phyloP scores from a whole-genome alignment of 192 early-diverging fungal species.

The Allomyces javanicus region DNA sequence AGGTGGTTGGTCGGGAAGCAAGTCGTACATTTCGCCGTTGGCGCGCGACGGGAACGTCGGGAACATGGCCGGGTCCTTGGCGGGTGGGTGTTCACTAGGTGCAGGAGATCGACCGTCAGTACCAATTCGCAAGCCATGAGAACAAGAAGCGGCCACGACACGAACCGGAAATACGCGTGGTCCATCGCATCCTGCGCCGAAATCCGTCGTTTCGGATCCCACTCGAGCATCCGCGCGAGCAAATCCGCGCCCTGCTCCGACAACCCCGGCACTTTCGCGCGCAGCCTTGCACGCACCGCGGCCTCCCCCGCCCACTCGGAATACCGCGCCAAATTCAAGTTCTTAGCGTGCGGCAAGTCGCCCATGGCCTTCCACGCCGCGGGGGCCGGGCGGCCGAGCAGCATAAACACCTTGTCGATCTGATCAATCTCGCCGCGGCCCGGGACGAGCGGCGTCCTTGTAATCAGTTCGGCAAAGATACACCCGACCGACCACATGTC shows the following conservation, averaged over 20 bases:
- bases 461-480: slow-evolving; percentile 86
- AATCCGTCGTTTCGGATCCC: slow-evolving; percentile 72
- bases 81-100: slow-evolving; percentile 52
- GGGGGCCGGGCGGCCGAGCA: slow-evolving; percentile 71
- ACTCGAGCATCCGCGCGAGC: slow-evolving; percentile 47
- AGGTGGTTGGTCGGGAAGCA: not conserved
- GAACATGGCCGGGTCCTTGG: slow-evolving; percentile 84
- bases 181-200: slow-evolving; percentile 72
- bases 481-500: slow-evolving; percentile 91
- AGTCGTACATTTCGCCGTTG: slow-evolving; percentile 26
- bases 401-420: slow-evolving; percentile 53
- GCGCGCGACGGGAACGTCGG: slow-evolving; percentile 78
- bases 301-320: slow-evolving; percentile 7
- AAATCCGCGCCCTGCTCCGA: slow-evolving; percentile 66
- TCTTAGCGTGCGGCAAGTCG: slow-evolving; percentile 42
- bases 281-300: slow-evolving; percentile 10
- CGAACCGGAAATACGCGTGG: slow-evolving; percentile 71
- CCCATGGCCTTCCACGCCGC: slow-evolving; percentile 51
- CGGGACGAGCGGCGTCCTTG: slow-evolving; percentile 60
- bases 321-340: slow-evolving; percentile 50
- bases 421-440: slow-evolving; percentile 67
- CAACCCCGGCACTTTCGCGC: slow-evolving; percentile 17
- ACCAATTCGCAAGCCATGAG: not conserved
- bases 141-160: not conserved
- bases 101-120: not conserved